Percentiles rank a stretch among this genome's conserved stretches.
Evolutionary conservation across 495 filamentous ascomycete species (phyloP).

Genomic region (Aspergillus bridgeri): DNA sequence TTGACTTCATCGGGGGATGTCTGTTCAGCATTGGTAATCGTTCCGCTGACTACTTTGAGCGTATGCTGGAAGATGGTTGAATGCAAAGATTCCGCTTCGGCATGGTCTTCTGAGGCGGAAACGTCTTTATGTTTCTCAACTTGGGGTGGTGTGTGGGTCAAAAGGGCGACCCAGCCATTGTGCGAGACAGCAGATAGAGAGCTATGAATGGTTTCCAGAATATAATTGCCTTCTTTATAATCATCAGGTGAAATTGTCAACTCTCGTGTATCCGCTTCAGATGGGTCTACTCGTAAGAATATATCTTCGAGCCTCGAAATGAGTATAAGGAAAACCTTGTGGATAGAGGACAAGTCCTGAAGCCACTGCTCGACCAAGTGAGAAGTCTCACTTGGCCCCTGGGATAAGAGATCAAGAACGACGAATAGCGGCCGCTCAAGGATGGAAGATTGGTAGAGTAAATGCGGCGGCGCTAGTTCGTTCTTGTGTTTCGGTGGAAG

Average conservation of each 20-base stretch:
- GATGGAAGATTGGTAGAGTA: conserved; percentile 53
- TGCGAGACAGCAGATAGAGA: conserved; percentile 52
- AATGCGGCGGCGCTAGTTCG: conserved; percentile 33
- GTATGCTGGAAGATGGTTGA: conserved; percentile 36
- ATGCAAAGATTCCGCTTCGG: conserved; percentile 35
- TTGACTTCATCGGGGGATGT: conserved; percentile 30
- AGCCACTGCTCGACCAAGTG: conserved; percentile 81
- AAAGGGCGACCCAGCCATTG: conserved; percentile 39
- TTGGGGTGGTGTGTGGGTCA: conserved; percentile 32
- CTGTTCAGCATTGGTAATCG: conserved; percentile 10
- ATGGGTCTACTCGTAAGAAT: conserved; percentile 25
- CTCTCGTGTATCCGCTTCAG: conserved; percentile 14
- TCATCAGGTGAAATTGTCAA: conserved; percentile 51
- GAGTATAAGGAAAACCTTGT: conserved; percentile 40
- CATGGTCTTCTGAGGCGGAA: conserved; percentile 28
- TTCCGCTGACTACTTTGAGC: conserved; percentile 31
- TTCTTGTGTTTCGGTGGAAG: conserved; percentile 51
- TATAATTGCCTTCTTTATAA: conserved; percentile 72
- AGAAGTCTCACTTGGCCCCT: conserved; percentile 69
- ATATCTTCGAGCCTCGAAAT: conserved; percentile 38
- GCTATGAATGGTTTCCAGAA: conserved; percentile 70
- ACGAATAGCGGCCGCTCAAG: conserved; percentile 79
- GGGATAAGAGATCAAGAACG: conserved; percentile 72
- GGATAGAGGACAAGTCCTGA: conserved; percentile 58
- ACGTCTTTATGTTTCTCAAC: conserved; percentile 30